Percentiles rank a stretch among this genome's conserved stretches.
phyloP scores from a whole-genome alignment of 2,329 filamentous ascomycete species.

The Colletotrichum lupini region DNA sequence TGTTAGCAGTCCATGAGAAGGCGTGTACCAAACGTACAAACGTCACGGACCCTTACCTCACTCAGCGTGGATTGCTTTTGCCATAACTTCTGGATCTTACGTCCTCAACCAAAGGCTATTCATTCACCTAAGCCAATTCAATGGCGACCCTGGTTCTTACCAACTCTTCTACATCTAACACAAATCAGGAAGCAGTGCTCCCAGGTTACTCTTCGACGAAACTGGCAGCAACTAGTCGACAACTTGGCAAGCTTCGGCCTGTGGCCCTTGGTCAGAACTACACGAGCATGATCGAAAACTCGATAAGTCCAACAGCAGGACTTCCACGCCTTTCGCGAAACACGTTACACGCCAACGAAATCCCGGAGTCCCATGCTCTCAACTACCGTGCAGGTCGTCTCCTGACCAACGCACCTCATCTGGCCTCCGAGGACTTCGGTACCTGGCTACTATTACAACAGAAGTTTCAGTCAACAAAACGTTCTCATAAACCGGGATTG shows the following conservation, averaged over 20 bases:
- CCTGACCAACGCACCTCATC: background rate
- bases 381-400: background rate
- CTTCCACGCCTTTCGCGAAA: background rate
- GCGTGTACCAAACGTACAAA: no score
- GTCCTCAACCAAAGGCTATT: background rate
- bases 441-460: background rate
- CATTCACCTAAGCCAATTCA: background rate
- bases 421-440: background rate
- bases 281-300: background rate
- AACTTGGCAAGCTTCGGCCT: background rate
- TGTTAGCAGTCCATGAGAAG: no score
- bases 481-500: background rate
- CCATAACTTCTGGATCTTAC: background rate
- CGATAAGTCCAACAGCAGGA: background rate
- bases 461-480: background rate
- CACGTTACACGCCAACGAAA: background rate
- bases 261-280: no score
- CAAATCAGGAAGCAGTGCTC: background rate
- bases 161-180: background rate
- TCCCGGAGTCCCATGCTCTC: background rate
- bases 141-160: background rate
- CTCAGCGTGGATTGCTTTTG: background rate
- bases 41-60: background rate
- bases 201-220: background rate
- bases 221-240: background rate